phyloP scores from a whole-genome alignment of 805 yeast genomes.

The Monosporozyma yasuniensis region DNA sequence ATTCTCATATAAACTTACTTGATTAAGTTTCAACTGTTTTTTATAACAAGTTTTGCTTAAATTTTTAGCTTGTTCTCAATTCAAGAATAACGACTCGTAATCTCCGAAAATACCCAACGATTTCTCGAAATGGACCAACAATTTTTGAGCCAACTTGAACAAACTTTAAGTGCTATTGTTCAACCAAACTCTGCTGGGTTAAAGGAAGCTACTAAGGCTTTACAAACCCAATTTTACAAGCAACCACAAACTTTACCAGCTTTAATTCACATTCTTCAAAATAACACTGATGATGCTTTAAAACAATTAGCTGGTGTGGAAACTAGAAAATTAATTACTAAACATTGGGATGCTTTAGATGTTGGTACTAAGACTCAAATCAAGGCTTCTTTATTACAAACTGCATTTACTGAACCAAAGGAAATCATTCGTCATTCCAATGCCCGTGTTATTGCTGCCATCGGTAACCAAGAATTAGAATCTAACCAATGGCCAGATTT shows the following conservation, averaged over 20 bases:
- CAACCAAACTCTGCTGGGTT: constrained; percentile 75
- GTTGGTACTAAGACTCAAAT: constrained; percentile 48
- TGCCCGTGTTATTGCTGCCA: constrained; percentile 82
- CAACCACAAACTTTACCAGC: constrained; percentile 70
- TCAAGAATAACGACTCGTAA: neutral
- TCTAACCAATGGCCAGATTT: constrained; percentile 67
- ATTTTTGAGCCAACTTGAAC: constrained; percentile 63
- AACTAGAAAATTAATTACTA: constrained; percentile 70
- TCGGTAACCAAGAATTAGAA: constrained; percentile 69
- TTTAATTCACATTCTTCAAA: constrained; percentile 70
- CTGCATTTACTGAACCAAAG: constrained; percentile 56
- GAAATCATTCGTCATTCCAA: constrained; percentile 75
- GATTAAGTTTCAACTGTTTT: neutral
- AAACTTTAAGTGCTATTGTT: constrained; percentile 66
- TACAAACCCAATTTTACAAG: constrained; percentile 66
- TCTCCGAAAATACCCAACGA: neutral
- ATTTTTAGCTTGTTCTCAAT: neutral
- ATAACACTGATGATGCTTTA: constrained; percentile 57
- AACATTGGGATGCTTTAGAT: constrained; percentile 52
- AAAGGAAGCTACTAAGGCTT: constrained; percentile 69
- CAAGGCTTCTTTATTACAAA: constrained; percentile 56
- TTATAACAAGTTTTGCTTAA: neutral
- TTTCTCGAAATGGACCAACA: constrained; percentile 51
- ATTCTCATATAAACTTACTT: neutral
- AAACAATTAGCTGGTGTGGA: constrained; percentile 95